A percentile compares a stretch with the other conserved stretches of the same genome.
Conservation (phyloP, 257 asterid species). For the Penstemon davidsonii region DNA sequence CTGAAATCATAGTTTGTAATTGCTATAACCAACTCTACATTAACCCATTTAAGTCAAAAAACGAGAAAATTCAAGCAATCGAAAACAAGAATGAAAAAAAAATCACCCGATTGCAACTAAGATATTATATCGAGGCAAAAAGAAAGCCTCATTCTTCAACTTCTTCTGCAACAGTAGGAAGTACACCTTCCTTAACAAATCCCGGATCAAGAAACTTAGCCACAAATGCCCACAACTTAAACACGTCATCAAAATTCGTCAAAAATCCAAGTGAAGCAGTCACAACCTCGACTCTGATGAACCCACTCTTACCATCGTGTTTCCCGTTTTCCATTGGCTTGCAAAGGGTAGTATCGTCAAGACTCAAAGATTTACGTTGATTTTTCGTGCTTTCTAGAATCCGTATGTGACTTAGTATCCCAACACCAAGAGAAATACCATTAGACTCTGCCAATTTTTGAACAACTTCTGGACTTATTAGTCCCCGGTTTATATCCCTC, state of each 20-base stretch:
- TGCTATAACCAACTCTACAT: conserved; percentile 55
- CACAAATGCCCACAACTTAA: conserved; percentile 92
- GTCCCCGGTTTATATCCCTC: conserved; percentile 69
- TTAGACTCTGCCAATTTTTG: conserved; percentile 78
- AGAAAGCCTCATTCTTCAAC: conserved; percentile 46
- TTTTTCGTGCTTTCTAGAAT: conserved; percentile 64
- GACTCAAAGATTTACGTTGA: conserved; percentile 49
- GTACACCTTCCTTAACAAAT: conserved; percentile 71
- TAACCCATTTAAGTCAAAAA: conserved; percentile 30
- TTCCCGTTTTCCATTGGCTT: conserved; percentile 86
- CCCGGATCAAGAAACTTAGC: conserved; percentile 86
- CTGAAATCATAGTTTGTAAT: conserved; percentile 45
- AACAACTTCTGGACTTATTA: conserved; percentile 80
- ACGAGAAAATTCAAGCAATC: conserved; percentile 49
- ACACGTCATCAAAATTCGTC: conserved; percentile 91
- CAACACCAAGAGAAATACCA: conserved; percentile 80
- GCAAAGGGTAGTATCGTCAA: conserved; percentile 79
- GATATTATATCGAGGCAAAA: conserved; percentile 30
- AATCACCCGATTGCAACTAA: conserved; percentile 45
- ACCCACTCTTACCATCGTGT: conserved; percentile 70
- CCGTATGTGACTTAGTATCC: conserved; percentile 85
- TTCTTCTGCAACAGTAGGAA: conserved; percentile 76
- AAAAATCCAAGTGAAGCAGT: conserved; percentile 94
- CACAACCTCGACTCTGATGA: conserved; percentile 89
- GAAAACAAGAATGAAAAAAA: conserved; percentile 62